A percentile compares a stretch with the other conserved stretches of the same genome.
Evolutionary conservation across 73 alveolate species (phyloP).

Genomic region (Paramecium primaurelia): DNA sequence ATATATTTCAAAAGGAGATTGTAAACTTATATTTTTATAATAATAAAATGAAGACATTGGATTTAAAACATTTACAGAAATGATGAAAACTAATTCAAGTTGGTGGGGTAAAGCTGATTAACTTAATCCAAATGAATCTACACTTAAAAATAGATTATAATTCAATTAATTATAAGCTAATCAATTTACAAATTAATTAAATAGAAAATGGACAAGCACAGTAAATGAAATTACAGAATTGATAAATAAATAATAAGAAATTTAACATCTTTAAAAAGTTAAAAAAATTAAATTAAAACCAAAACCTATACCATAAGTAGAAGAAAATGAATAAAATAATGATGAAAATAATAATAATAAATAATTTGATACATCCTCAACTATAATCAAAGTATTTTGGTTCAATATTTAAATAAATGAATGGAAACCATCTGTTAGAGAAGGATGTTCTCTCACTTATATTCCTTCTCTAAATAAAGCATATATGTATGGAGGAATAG

Average conservation of each 20-base stretch:
- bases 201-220: constrained; percentile 19
- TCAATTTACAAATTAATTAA: background rate
- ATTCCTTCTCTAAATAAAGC: background rate
- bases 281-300: background rate
- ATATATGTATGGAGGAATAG: constrained; percentile 60
- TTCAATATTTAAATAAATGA: constrained; percentile 17
- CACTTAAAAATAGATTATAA: background rate
- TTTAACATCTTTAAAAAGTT: background rate
- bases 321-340: background rate
- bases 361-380: background rate
- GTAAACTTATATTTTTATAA: constrained; percentile 2
- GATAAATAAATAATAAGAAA: background rate
- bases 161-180: background rate
- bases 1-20: background rate
- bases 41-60: background rate
- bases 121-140: constrained; percentile 1
- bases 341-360: background rate
- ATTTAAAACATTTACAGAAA: constrained; percentile 33
- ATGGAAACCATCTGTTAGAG: constrained; percentile 60
- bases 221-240: background rate
- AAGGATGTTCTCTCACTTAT: constrained; percentile 53
- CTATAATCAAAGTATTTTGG: constrained; percentile 47
- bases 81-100: constrained; percentile 44
- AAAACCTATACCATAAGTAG: background rate
- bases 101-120: background rate